phyloP scores from a whole-genome alignment of 1,139 yeast genomes.

The Casaregolazyma suthepensis region DNA sequence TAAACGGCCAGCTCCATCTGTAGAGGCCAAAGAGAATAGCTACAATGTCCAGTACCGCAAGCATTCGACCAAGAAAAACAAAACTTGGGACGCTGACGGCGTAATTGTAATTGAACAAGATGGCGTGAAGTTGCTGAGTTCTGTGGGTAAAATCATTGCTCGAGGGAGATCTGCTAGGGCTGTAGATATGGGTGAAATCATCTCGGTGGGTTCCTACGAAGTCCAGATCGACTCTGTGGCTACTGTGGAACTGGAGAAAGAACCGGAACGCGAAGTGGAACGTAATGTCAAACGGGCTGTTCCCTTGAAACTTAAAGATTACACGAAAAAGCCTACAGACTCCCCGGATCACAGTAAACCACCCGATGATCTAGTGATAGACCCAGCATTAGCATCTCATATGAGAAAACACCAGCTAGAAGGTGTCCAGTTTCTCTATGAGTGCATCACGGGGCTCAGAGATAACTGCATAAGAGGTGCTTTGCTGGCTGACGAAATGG shows the following conservation, averaged over 20 bases:
- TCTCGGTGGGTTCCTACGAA: conserved; percentile 48
- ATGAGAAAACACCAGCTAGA: conserved; percentile 81
- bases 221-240: conserved; percentile 43
- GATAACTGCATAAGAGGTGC: conserved; percentile 62
- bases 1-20: background rate
- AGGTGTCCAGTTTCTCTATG: conserved; percentile 75
- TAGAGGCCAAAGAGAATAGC: background rate
- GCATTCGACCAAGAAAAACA: conserved; percentile 66
- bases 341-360: background rate
- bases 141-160: conserved; percentile 20
- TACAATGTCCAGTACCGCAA: conserved; percentile 62
- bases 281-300: background rate
- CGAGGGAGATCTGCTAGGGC: conserved; percentile 14
- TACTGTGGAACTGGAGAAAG: background rate
- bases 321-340: background rate
- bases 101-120: conserved; percentile 33
- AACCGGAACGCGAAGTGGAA: background rate
- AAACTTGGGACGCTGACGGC: conserved; percentile 97
- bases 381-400: conserved; percentile 50
- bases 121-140: conserved; percentile 19
- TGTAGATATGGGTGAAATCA: conserved; percentile 38
- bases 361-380: conserved; percentile 57
- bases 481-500: conserved; percentile 94
- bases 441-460: conserved; percentile 67
- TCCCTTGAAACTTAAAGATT: background rate